Conservation (phyloP, 441 rosid species). For the Brassica hybrid region DNA sequence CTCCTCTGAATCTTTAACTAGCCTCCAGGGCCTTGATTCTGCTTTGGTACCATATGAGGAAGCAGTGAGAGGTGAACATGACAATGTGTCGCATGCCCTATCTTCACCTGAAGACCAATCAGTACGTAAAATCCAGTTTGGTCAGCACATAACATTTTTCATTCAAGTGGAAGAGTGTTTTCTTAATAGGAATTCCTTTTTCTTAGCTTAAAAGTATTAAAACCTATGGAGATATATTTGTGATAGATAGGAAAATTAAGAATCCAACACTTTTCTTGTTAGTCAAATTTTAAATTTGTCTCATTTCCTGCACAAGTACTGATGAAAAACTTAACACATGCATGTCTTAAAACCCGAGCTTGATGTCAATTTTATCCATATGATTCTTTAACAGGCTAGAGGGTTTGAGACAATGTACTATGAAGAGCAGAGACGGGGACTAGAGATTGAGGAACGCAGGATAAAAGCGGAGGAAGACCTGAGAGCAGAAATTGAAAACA, state of each 20-base stretch:
- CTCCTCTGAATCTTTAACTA: slow-evolving; percentile 29
- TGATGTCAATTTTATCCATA: slow-evolving; percentile 9
- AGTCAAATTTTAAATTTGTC: not conserved
- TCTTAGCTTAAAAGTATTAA: slow-evolving; percentile 1
- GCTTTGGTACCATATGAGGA: slow-evolving; percentile 34
- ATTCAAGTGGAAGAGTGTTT: slow-evolving; percentile 9
- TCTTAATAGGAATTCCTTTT: not conserved
- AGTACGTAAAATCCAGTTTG: slow-evolving; percentile 32
- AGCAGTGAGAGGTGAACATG: slow-evolving; percentile 41
- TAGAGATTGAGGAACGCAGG: slow-evolving; percentile 48
- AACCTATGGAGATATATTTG: slow-evolving; percentile 1
- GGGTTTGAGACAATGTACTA: slow-evolving; percentile 42
- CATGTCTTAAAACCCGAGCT: not conserved
- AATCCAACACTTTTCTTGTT: not conserved
- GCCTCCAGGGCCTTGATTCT: slow-evolving; percentile 29
- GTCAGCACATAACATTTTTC: not conserved
- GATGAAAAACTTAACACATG: not conserved
- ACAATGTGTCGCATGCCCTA: slow-evolving; percentile 28
- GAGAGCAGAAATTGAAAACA: slow-evolving; percentile 45
- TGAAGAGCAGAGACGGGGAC: slow-evolving; percentile 48
- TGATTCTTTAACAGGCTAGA: slow-evolving; percentile 27
- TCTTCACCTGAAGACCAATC: slow-evolving; percentile 29
- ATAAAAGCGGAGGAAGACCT: slow-evolving; percentile 43
- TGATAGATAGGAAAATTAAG: not conserved
- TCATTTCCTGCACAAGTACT: not conserved